Evolutionary conservation across 371 early-diverging fungal species (phyloP).

Genomic region (Mucor saturninus): DNA sequence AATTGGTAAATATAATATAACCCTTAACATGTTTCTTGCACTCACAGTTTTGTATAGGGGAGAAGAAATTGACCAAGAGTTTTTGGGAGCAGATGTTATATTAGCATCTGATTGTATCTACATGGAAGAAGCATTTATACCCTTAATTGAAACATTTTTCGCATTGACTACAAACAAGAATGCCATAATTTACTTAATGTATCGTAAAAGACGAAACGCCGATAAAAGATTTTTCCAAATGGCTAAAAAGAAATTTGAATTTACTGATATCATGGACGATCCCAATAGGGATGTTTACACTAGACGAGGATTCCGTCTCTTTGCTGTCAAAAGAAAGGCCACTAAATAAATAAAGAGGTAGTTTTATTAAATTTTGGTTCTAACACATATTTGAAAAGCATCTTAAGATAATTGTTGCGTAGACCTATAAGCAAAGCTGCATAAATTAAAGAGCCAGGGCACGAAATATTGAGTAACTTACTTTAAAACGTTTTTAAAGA

Average conservation of each 20-base stretch:
- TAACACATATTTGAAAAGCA: neutral
- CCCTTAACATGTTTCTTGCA: too few relatives aligned
- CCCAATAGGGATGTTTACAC: constrained; percentile 33
- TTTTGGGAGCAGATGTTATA: constrained; percentile 39
- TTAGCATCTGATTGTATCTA: constrained; percentile 59
- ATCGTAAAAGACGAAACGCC: constrained; percentile 52
- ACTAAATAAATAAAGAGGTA: neutral
- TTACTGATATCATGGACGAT: constrained; percentile 42
- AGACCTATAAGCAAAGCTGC: neutral
- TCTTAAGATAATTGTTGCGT: constrained; percentile 2
- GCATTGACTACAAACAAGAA: constrained; percentile 30
- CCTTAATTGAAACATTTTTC: constrained; percentile 45
- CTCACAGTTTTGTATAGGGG: constrained; percentile 31
- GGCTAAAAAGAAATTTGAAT: constrained; percentile 44
- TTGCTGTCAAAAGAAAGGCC: constrained; percentile 38
- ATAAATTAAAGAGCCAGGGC: neutral
- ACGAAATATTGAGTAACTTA: constrained; percentile 26
- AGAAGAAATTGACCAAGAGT: constrained; percentile 22
- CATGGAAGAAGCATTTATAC: constrained; percentile 50
- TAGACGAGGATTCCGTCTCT: constrained; percentile 31
- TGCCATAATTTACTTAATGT: constrained; percentile 44
- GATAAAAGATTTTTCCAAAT: constrained; percentile 54
- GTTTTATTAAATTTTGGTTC: neutral
- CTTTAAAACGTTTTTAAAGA: constrained; percentile 71
- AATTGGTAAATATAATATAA: constrained; percentile 41